Evolutionary conservation across 192 early-diverging fungal species (phyloP).

Genomic region (Coemansia sp.): DNA sequence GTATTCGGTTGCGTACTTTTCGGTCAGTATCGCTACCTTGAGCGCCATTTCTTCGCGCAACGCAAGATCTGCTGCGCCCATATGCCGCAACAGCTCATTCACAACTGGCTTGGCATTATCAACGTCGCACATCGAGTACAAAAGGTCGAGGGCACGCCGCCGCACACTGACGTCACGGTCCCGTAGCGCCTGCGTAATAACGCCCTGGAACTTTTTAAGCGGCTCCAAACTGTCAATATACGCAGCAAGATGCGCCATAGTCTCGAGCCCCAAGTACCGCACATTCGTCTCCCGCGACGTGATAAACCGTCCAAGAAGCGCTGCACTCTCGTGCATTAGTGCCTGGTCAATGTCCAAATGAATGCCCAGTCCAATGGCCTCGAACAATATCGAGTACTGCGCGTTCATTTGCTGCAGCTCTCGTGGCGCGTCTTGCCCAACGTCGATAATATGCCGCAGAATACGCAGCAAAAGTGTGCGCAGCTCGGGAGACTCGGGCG

Average conservation of each 20-base stretch:
- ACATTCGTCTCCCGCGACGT: slow-evolving; percentile 96
- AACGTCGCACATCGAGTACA: slow-evolving; percentile 97
- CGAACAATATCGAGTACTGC: slow-evolving; percentile 95
- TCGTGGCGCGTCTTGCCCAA: slow-evolving; percentile 84
- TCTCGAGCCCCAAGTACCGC: slow-evolving; percentile 95
- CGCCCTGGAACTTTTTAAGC: slow-evolving; percentile 79
- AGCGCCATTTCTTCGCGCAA: slow-evolving; percentile 97
- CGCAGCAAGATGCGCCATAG: slow-evolving; percentile 91
- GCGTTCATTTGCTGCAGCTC: slow-evolving; percentile 98
- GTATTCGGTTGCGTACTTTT: slow-evolving; percentile 96
- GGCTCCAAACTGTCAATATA: slow-evolving; percentile 78
- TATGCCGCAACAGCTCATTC: slow-evolving; percentile 86
- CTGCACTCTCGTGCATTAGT: slow-evolving; percentile 78
- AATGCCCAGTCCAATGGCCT: slow-evolving; percentile 94
- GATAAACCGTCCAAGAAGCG: slow-evolving; percentile 85
- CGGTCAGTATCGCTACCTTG: slow-evolving; percentile 97
- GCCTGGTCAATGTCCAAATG: slow-evolving; percentile 87
- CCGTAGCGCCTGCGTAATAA: slow-evolving; percentile 85
- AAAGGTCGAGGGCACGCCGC: slow-evolving; percentile 86
- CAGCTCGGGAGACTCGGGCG: slow-evolving; percentile 66
- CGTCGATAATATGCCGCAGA: slow-evolving; percentile 78
- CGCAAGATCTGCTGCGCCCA: slow-evolving; percentile 83
- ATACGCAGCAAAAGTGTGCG: slow-evolving; percentile 66
- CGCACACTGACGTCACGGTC: slow-evolving; percentile 99
- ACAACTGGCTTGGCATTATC: slow-evolving; percentile 84